A percentile compares a stretch with the other conserved stretches of the same genome.
Evolutionary conservation across 2,329 filamentous ascomycete species (phyloP).

Genomic region (Xylariaceae sp.): DNA sequence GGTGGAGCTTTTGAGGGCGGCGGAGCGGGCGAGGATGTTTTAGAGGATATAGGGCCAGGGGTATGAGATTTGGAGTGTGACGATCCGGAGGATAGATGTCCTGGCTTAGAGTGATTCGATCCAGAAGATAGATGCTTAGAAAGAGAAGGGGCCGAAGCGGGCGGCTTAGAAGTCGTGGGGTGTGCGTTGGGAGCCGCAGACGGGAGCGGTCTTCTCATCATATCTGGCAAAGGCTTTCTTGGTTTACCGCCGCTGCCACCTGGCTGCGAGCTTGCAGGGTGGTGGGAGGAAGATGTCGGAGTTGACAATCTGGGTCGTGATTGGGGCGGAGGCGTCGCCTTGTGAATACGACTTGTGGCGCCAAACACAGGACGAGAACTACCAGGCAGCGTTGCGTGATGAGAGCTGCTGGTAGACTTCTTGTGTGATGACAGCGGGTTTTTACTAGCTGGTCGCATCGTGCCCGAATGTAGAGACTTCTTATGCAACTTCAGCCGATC

Average conservation of each 20-base stretch:
- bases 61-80: too few relatives aligned
- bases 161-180: slow-evolving; percentile 9
- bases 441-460: slow-evolving; percentile 30
- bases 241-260: slow-evolving; percentile 21
- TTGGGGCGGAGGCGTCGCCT: slow-evolving; percentile 17
- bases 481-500: slow-evolving; percentile 23
- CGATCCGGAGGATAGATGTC: too few relatives aligned
- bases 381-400: not conserved
- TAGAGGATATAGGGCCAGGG: not conserved
- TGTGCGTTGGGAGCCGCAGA: slow-evolving; percentile 18
- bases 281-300: slow-evolving; percentile 17
- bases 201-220: slow-evolving; percentile 28
- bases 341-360: not conserved
- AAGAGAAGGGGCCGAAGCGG: not conserved
- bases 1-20: not conserved
- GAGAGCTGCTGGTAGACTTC: slow-evolving; percentile 1
- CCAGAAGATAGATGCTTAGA: not conserved
- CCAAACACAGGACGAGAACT: slow-evolving; percentile 7
- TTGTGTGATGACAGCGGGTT: slow-evolving; percentile 20
- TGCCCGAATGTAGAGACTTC: slow-evolving; percentile 21
- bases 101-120: too few relatives aligned
- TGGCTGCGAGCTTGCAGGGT: slow-evolving; percentile 9
- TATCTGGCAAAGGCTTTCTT: slow-evolving; percentile 30
- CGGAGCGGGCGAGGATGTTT: not conserved
- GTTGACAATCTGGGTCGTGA: slow-evolving; percentile 17